Evolutionary conservation across 2,329 filamentous ascomycete species (phyloP).

Genomic region (Venturia aucupariae): DNA sequence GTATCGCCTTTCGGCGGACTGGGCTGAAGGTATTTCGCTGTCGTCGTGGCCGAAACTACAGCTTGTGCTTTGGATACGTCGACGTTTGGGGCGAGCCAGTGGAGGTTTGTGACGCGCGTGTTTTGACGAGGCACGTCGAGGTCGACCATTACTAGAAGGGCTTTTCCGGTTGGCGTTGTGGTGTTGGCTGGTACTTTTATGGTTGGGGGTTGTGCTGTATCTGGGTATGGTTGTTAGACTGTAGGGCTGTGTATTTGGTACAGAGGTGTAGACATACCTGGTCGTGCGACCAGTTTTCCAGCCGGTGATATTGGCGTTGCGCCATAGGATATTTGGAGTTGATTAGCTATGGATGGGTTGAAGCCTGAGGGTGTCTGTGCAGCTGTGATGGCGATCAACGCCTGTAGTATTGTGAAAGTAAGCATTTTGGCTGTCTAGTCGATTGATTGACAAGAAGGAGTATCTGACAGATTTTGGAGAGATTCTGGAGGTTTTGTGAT

Average conservation of each 20-base stretch:
- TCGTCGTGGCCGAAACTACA: background rate
- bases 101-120: conserved; percentile 24
- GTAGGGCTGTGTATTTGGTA: conserved; percentile 3
- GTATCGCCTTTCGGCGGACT: conserved; percentile 17
- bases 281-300: conserved; percentile 26
- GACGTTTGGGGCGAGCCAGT: conserved; percentile 26
- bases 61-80: conserved; percentile 16
- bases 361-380: conserved; percentile 14
- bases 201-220: conserved; percentile 22
- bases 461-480: background rate
- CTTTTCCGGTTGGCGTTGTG: conserved; percentile 14
- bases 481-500: background rate
- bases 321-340: conserved; percentile 23
- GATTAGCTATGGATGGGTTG: background rate
- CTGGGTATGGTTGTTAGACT: conserved; percentile 16
- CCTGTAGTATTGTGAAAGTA: background rate
- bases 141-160: conserved; percentile 25
- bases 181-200: conserved; percentile 18
- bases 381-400: background rate
- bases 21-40: conserved; percentile 10
- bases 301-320: conserved; percentile 20
- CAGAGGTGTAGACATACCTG: conserved; percentile 20
- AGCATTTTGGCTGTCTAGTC: background rate
- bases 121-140: conserved; percentile 27
- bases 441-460: background rate